Evolutionary conservation across 257 asterid species (phyloP), one percentile per base, ranked within the genome.

Genomic region (Lycium barbarum): DNA sequence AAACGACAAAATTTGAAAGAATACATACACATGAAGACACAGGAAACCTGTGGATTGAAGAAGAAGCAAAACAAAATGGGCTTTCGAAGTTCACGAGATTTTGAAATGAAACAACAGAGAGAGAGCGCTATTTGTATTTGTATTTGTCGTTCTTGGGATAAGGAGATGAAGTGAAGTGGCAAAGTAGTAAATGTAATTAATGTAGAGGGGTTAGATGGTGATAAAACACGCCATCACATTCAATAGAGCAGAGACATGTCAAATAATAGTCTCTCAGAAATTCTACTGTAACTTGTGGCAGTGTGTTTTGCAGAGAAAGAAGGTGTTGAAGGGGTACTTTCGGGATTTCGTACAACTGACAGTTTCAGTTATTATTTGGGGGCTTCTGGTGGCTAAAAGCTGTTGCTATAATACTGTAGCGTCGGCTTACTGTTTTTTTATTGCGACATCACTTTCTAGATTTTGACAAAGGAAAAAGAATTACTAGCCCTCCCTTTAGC

Each of bases 1-100:
- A 58, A 83, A 88, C 82, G 92, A 88, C 91, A 89, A 89, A n/a
- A 79, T 87, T 80, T 78, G 65, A 51, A 92, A 57, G 79, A 55
- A 83, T 78, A 79, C 79, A 86, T 40, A 53, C 85, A 80, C 84
- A 84, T 67, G 84, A 83, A 88, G 88, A 89, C 92, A 88, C 92
- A 88, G 85, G 85, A 92, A 85, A 91, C 91, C 92, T 86, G 97
- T 91, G 92, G 88, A 90, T 84, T 90, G 91, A 86, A 88, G 94
- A 81, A 79, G 90, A 88, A 91, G 91, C 91, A 83, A 85, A 70
- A 38, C 17, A 67, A 85, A 88, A 83, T 87, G 73, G 63, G 83
- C 89, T 74, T 74, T 84, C 76, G 94, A 86, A 85, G 81, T 84
- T 80, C 91, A 86, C 92, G 89, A 89, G 86, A 84, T 74, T 90